Conservation (phyloP, 2,329 filamentous ascomycete genomes). For the Cylindrodendrum hubeiense region DNA sequence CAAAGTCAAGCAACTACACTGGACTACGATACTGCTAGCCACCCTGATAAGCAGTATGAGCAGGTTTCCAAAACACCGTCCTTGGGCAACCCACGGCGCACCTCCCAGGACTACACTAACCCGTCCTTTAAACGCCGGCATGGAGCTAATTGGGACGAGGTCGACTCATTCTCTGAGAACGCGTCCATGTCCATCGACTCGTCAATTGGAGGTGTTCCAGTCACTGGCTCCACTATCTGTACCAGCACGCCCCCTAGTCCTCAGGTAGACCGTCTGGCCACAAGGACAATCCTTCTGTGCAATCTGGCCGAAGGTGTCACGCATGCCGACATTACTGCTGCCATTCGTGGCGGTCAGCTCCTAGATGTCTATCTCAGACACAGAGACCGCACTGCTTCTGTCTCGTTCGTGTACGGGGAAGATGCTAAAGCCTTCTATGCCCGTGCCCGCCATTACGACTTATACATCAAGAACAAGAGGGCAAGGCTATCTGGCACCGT, state of each 20-base stretch:
- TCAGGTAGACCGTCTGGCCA: constrained; percentile 52
- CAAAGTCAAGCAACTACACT: neutral
- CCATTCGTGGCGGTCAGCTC: constrained; percentile 77
- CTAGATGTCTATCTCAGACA: constrained; percentile 75
- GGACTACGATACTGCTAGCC: neutral
- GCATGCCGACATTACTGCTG: constrained; percentile 73
- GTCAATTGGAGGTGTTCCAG: neutral
- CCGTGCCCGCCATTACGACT: constrained; percentile 72
- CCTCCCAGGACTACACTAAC: neutral
- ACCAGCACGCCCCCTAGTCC: neutral
- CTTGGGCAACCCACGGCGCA: neutral
- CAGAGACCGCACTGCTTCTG: constrained; percentile 69
- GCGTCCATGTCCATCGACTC: neutral
- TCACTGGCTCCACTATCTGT: neutral
- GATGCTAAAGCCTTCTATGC: constrained; percentile 75
- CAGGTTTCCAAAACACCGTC: neutral
- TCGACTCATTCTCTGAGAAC: neutral
- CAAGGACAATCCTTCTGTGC: constrained; percentile 71
- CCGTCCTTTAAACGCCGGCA: neutral
- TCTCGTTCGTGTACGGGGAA: constrained; percentile 77
- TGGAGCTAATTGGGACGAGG: neutral
- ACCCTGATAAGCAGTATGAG: neutral
- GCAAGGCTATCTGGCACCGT: constrained; percentile 58
- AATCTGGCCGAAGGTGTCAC: constrained; percentile 73
- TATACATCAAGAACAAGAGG: constrained; percentile 77